A percentile compares a stretch with the other conserved stretches of the same genome.
Evolutionary conservation across 495 filamentous ascomycete genomes (phyloP).

Genomic region (Immersiella caudata): DNA sequence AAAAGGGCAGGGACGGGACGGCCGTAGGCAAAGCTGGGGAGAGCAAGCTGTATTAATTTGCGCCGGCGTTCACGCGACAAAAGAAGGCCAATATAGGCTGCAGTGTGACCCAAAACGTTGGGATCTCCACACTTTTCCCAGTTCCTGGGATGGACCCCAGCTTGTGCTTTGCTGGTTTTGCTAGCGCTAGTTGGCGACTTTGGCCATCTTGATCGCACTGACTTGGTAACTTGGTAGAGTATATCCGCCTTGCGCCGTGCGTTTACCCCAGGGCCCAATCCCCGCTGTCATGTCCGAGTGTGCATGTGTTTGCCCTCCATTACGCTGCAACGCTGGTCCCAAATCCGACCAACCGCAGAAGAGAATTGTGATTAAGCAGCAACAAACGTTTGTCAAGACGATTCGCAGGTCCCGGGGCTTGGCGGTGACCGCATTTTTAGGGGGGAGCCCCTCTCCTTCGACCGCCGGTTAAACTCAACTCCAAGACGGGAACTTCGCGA

Average conservation of each 20-base stretch:
- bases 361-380: not conserved
- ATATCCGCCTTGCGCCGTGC: not conserved
- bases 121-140: constrained; percentile 18
- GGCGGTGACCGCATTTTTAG: not conserved
- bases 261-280: not conserved
- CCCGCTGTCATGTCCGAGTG: not conserved
- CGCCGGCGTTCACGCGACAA: not conserved
- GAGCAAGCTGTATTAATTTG: constrained; percentile 1
- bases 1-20: not conserved
- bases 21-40: constrained; percentile 1
- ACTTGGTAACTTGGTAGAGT: not conserved
- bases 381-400: not conserved
- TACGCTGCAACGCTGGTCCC: constrained; percentile 1
- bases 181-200: not conserved
- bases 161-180: not conserved
- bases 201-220: not conserved
- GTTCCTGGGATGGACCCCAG: constrained; percentile 16
- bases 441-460: not conserved
- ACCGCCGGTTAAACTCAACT: constrained; percentile 8
- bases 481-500: constrained; percentile 7
- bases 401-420: constrained; percentile 10
- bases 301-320: not conserved
- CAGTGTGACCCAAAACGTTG: constrained; percentile 20
- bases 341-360: not conserved
- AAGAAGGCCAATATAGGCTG: constrained; percentile 6